Evolutionary conservation across 1,284 basidiomycete genomes (phyloP).

Genomic region (Trichosporon coremiiforme): DNA sequence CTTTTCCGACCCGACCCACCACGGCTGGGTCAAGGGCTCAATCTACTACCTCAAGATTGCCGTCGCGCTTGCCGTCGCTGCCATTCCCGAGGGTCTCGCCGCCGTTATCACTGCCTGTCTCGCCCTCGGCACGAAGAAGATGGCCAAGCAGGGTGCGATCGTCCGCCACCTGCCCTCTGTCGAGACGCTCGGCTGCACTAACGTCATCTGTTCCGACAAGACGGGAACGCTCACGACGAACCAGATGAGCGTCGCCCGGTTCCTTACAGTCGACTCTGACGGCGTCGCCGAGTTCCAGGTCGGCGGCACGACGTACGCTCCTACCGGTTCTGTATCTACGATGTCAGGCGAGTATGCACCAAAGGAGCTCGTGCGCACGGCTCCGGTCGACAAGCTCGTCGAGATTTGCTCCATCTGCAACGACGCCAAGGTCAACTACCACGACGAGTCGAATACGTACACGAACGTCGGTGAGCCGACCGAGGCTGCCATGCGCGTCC

Average conservation of each 20-base stretch:
- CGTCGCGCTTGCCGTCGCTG: constrained; percentile 91
- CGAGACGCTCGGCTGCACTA: constrained; percentile 92
- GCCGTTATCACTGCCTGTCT: constrained; percentile 96
- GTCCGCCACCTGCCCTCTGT: constrained; percentile 94
- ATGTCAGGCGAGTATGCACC: constrained; percentile 65
- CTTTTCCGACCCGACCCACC: constrained; percentile 89
- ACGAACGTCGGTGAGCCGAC: constrained; percentile 93
- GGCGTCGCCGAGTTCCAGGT: constrained; percentile 72
- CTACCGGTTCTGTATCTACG: constrained; percentile 70
- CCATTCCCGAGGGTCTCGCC: constrained; percentile 92
- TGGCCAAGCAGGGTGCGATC: constrained; percentile 97
- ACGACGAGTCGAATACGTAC: constrained; percentile 69
- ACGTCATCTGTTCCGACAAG: constrained; percentile 97
- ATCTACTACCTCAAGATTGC: constrained; percentile 98
- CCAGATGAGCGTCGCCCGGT: constrained; percentile 90
- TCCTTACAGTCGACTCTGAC: constrained; percentile 64
- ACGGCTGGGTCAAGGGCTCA: constrained; percentile 83
- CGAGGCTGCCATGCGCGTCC: constrained; percentile 88
- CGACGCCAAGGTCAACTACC: constrained; percentile 85
- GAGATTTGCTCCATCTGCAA: constrained; percentile 92
- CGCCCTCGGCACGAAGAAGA: constrained; percentile 92
- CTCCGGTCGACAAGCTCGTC: constrained; percentile 76
- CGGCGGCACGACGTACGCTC: constrained; percentile 87
- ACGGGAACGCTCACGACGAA: constrained; percentile 94
- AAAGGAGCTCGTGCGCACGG: constrained; percentile 64